A percentile compares a stretch with the other conserved stretches of the same genome.
Conservation (phyloP, 2,329 filamentous ascomycete genomes). For the Botrytis tulipae region DNA sequence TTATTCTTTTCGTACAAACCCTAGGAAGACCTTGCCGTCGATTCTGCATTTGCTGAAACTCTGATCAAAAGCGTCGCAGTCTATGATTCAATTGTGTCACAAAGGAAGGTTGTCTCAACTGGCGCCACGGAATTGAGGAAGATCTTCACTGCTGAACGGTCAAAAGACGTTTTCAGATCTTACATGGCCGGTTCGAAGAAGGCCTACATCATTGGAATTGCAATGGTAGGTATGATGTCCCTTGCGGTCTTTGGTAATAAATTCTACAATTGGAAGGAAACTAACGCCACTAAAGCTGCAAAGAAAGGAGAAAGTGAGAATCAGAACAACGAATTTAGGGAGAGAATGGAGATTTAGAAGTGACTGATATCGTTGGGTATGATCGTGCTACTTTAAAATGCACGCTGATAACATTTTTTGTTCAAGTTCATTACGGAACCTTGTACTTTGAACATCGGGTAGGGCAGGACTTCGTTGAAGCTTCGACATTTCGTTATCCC, state of each 20-base stretch:
- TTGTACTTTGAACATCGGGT: not conserved
- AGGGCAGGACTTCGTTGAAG: not conserved
- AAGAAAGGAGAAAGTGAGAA: not conserved
- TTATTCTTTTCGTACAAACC: not conserved
- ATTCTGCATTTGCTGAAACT: not conserved
- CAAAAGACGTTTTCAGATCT: not conserved
- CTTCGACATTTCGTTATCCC: not conserved
- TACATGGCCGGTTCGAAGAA: not conserved
- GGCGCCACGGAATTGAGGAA: too few species aligned
- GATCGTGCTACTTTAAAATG: not conserved
- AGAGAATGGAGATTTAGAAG: not conserved
- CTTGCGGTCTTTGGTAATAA: too few species aligned
- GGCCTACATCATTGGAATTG: not conserved
- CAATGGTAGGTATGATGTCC: not conserved
- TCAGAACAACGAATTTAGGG: not conserved
- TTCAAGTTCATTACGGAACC: not conserved
- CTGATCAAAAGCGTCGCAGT: not conserved
- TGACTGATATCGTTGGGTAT: not conserved
- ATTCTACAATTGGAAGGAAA: not conserved
- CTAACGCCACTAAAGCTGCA: not conserved
- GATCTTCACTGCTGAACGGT: not conserved
- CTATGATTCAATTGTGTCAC: not conserved
- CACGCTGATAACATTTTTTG: not conserved
- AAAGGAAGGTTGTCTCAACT: not conserved
- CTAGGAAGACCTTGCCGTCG: too few species aligned